Base-by-base conservation (phyloP, 2,329 filamentous ascomycete species). In the Fusarium sp. region DNA sequence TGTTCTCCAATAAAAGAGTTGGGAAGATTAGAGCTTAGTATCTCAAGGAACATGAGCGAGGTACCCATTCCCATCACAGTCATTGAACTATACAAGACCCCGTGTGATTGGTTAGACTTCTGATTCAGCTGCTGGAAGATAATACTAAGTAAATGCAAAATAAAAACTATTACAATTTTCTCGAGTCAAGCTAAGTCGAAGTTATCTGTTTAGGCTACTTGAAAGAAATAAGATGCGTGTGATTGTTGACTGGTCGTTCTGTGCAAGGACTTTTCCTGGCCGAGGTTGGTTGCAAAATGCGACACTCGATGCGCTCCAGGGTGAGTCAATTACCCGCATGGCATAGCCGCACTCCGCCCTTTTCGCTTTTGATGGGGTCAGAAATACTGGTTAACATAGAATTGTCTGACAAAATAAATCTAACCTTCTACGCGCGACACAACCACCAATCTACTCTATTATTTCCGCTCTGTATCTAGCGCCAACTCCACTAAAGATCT, bases 391-490 rank as follows among this genome's bases (percentile, higher is more conserved):
- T n/a, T 49, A 28, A 4, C 7, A 3, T 6, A 0, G 4, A 3
- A 0, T 2, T 3, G 0, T 0, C 3, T 17, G 47, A 49, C 11
- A 49, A 33, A 49, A 49, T 49, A 17, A 48, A 9, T 10, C n/a
- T n/a, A n/a, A n/a, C n/a, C n/a, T n/a, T n/a, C n/a, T n/a, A n/a
- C n/a, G n/a, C n/a, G n/a, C n/a, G n/a, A n/a, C n/a, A n/a, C n/a
- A n/a, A n/a, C n/a, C n/a, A n/a, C n/a, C n/a, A n/a, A n/a, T n/a
- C n/a, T n/a, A n/a, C n/a, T n/a, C n/a, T n/a, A n/a, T n/a, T n/a
- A n/a, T n/a, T n/a, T n/a, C n/a, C n/a, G n/a, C n/a, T 14, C 6
- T 3, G 0, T 1, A 1, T 0, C 3, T 20, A 18, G 31, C 8
- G 31, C 15, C 11, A 5, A 10, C 20, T 38, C 9, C 10, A 6